Conservation (phyloP, 2,329 filamentous ascomycete genomes). For the Trichoderma semiorbis region DNA sequence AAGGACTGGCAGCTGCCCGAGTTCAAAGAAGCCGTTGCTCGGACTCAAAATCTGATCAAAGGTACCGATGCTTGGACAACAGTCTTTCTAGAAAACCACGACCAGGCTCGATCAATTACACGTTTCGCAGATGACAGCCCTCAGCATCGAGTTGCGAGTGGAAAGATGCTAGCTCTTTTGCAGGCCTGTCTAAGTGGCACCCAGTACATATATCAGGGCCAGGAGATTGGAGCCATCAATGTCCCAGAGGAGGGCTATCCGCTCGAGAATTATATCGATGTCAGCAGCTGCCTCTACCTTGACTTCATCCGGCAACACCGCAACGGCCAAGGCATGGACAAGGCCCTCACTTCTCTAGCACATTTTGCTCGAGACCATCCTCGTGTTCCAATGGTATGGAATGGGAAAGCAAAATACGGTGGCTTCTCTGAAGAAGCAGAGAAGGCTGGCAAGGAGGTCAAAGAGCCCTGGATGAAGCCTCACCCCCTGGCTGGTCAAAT, state of each 20-base stretch:
- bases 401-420: slow-evolving; percentile 32
- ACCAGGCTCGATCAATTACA: slow-evolving; percentile 57
- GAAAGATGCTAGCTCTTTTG: slow-evolving; percentile 58
- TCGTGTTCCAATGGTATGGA: slow-evolving; percentile 66
- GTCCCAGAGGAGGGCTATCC: slow-evolving; percentile 57
- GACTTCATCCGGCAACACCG: slow-evolving; percentile 30
- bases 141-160: slow-evolving; percentile 44
- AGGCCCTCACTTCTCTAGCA: slow-evolving; percentile 31
- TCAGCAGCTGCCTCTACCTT: slow-evolving; percentile 45
- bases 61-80: slow-evolving; percentile 60
- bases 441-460: slow-evolving; percentile 25
- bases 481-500: slow-evolving; percentile 36
- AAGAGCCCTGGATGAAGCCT: slow-evolving; percentile 34
- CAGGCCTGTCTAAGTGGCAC: slow-evolving; percentile 54
- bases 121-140: slow-evolving; percentile 51
- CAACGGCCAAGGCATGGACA: slow-evolving; percentile 33
- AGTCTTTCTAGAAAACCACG: slow-evolving; percentile 63
- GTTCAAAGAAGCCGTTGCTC: slow-evolving; percentile 46
- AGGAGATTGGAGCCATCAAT: slow-evolving; percentile 64
- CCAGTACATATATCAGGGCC: slow-evolving; percentile 64
- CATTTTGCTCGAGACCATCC: slow-evolving; percentile 55
- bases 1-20: slow-evolving; percentile 45
- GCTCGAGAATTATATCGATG: slow-evolving; percentile 50
- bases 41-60: slow-evolving; percentile 50
- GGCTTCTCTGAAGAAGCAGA: slow-evolving; percentile 39